Conservation (phyloP, 306 rosid genomes). For the Vachellia collinsii region DNA sequence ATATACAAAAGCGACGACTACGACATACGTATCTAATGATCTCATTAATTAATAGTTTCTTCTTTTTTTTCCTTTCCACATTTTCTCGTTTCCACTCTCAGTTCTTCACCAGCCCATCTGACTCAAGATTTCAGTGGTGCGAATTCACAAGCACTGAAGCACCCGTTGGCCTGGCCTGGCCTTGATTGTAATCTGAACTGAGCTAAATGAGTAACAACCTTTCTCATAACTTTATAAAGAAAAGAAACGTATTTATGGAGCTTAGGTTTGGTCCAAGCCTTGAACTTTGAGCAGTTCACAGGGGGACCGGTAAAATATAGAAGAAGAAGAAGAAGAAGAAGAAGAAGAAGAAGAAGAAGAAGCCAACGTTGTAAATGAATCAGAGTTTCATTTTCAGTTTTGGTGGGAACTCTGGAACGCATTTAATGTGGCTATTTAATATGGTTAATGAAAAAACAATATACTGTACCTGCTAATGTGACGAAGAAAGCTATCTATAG, state of each 20-base stretch:
- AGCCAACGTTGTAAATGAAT: not conserved
- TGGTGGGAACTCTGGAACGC: slow-evolving; percentile 4
- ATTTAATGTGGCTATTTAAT: slow-evolving; percentile 34
- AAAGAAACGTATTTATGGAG: slow-evolving; percentile 2
- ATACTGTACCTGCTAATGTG: not conserved
- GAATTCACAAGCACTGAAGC: not conserved
- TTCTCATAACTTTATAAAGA: not conserved
- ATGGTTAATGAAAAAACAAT: not conserved
- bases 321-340: not conserved
- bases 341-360: not conserved
- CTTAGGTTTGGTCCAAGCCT: slow-evolving; percentile 23
- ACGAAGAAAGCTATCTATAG: not conserved
- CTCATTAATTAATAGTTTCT: slow-evolving; percentile 16
- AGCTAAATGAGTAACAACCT: slow-evolving; percentile 4
- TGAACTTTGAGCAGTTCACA: not conserved
- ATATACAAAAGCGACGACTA: slow-evolving; percentile 33
- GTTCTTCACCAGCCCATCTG: slow-evolving; percentile 30
- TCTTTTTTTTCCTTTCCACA: not conserved
- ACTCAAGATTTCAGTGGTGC: slow-evolving; percentile 42
- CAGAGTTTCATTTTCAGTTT: slow-evolving; percentile 20
- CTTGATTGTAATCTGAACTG: not conserved
- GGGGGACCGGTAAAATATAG: not conserved
- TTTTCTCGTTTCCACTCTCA: slow-evolving; percentile 13
- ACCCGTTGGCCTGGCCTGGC: not conserved
- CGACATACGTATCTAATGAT: slow-evolving; percentile 31